Evolutionary conservation across 164 flowering plant genomes (phyloP), one percentile per base, ranked within the genome.

Genomic region (Berberis vulgaris): DNA sequence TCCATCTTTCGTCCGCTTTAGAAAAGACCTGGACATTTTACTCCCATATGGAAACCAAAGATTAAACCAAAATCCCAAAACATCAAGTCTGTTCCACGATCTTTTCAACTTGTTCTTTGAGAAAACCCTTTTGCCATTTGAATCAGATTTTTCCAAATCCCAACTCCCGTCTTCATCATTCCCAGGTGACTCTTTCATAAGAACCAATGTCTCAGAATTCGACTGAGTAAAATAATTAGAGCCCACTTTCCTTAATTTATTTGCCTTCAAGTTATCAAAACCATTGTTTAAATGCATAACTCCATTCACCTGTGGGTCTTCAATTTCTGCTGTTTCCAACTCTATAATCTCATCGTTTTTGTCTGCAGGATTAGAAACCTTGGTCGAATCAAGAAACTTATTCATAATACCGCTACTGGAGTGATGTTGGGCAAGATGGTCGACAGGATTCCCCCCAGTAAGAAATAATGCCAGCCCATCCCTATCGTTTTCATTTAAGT

Each of bases 391-490:
- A 67, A 74, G 71, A 69, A 74, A 77, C 65, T 76, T 68, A 57
- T 67, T 68, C 73, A 77, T 67, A 39, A 74, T 69, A 50, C 66
- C 71, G 66, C 73, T 69, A 43, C 74, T 69, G 1, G 64, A 47
- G 42, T 73, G 74, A 73, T 64, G 47, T 50, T 40, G 65, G 4
- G 43, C 44, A 39, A 13, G 55, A 41, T 69, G 65, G 38, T 66
- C 69, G 8, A 38, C 46, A 7, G 61, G 54, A 72, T 66, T 67
- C 40, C 74, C 79, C 12, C 84, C 83, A 58, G 81, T 74, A 52
- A 83, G 80, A 79, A 83, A 83, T 65, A 68, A 65, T 3, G 83
- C 80, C 57, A 83, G 75, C 43, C 73, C 78, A 73, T 83, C 79
- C 43, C 72, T 71, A 43, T 83, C 87, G 61, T 73, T 83, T 57